Base-by-base conservation (phyloP, 129 eudicot genomes). In the Centaurea solstitialis region DNA sequence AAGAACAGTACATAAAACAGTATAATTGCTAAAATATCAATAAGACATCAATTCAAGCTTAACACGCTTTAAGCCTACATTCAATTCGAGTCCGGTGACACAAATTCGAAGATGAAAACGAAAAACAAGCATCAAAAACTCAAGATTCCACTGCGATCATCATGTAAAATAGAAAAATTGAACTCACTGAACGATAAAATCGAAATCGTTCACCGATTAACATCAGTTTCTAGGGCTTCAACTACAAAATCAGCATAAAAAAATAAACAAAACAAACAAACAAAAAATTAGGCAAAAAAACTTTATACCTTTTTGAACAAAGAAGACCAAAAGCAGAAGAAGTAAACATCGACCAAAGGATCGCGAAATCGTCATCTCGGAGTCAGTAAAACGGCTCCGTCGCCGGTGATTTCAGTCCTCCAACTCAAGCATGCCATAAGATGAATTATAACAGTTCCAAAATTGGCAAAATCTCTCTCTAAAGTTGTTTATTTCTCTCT, bases 391-490 rank as follows among this genome's bases (percentile, higher is more conserved):
- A 62, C 68, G 76, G 74, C 70, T 11, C 33, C 79, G 37, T 43
- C 30, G 33, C 72, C 39, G 72, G 37, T 13, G 22, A 12, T 66
- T 72, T 50, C 68, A 66, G 47, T 70, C 71, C 35, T 53, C 74
- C 53, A 35, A 57, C 76, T 76, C 83, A 80, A 21, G 82, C 86
- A 84, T 81, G 82, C 91, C 88, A 87, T 85, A 87, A 70, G 74
- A 76, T 43, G 61, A 73, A 76, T 57, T 17, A 33, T 15, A 62
- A 68, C 22, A 75, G 62, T 72, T 61, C n/a, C n/a, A n/a, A n/a
- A n/a, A n/a, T n/a, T n/a, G n/a, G n/a, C 69, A 41, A 39, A 64
- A 21, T 62, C 80, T 76, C 75, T 71, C 70, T 50, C 66, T 73
- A 76, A 66, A 59, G 8, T 75, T 37, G 66, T 70, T 74, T 24